Conservation (phyloP, 2,329 filamentous ascomycete species). For the Aspergillus sp. region DNA sequence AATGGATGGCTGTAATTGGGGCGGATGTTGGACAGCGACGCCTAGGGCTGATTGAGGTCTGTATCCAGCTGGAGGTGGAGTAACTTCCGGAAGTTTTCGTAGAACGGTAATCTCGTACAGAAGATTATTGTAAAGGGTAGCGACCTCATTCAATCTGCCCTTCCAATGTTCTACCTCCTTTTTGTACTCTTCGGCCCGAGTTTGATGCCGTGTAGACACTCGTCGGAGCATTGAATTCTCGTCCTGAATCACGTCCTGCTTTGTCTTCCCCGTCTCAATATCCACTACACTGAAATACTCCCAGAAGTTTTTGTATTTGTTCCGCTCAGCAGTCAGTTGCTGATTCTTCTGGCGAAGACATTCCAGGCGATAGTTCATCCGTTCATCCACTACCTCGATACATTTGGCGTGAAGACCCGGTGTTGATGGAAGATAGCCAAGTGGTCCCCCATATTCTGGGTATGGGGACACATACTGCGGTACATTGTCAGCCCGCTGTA, state of each 20-base stretch:
- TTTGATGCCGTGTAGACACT: conserved; percentile 15
- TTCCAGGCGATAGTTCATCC: conserved; percentile 15
- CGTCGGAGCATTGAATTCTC: conserved; percentile 19
- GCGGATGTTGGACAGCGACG: background rate
- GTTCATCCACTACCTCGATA: conserved; percentile 17
- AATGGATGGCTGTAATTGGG: background rate
- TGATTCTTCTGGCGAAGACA: conserved; percentile 16
- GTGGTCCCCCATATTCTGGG: conserved; percentile 14
- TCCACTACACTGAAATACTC: conserved; percentile 18
- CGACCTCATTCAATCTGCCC: conserved; percentile 12
- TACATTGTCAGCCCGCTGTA: conserved; percentile 12
- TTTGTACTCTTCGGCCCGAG: conserved; percentile 17
- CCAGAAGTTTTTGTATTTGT: conserved; percentile 20
- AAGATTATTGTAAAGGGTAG: conserved; percentile 18
- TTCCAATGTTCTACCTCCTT: conserved; percentile 22
- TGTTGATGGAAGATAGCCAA: conserved; percentile 25
- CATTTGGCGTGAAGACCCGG: conserved; percentile 21
- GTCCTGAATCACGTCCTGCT: conserved; percentile 11
- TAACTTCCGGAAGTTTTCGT: conserved; percentile 10
- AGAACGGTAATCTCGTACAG: conserved; percentile 15
- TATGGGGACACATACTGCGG: conserved; percentile 26
- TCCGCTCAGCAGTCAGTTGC: conserved; percentile 20
- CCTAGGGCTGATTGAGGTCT: conserved; percentile 4
- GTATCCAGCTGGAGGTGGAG: conserved; percentile 13
- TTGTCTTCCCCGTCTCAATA: conserved; percentile 20